Evolutionary conservation across 371 early-diverging fungal species (phyloP).

Genomic region (Rhizopus delemar): DNA sequence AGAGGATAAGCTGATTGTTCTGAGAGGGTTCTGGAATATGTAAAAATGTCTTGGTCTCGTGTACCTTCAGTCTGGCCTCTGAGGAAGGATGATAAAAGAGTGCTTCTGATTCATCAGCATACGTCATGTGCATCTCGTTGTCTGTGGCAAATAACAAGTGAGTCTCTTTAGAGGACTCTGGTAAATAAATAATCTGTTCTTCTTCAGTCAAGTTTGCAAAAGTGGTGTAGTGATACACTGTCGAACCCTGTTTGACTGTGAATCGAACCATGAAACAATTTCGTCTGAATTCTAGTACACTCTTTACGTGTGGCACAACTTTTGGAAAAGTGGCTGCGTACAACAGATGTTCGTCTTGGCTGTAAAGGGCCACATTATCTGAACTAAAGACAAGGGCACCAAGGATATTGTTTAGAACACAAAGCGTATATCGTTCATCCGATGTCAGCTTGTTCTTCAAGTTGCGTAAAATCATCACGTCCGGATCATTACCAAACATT

Average conservation of each 20-base stretch:
- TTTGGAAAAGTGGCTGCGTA: slow-evolving; percentile 51
- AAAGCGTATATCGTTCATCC: slow-evolving; percentile 53
- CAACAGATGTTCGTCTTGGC: slow-evolving; percentile 46
- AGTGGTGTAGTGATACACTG: slow-evolving; percentile 37
- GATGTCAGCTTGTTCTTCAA: slow-evolving; percentile 50
- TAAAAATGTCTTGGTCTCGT: slow-evolving; percentile 50
- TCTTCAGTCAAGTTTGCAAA: slow-evolving; percentile 49
- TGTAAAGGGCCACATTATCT: slow-evolving; percentile 47
- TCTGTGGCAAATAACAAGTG: slow-evolving; percentile 40
- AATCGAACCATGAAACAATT: slow-evolving; percentile 51
- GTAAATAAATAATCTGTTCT: slow-evolving; percentile 46
- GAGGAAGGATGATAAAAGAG: slow-evolving; percentile 49
- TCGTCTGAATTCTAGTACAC: slow-evolving; percentile 42
- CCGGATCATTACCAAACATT: slow-evolving; percentile 68
- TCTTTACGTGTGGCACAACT: slow-evolving; percentile 41
- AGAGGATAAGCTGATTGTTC: slow-evolving; percentile 17
- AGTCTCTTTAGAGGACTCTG: slow-evolving; percentile 25
- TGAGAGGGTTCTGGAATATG: slow-evolving; percentile 27
- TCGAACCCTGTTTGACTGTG: slow-evolving; percentile 19
- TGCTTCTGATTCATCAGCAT: slow-evolving; percentile 21
- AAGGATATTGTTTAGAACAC: slow-evolving; percentile 57
- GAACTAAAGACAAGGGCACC: slow-evolving; percentile 62
- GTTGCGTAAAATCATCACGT: slow-evolving; percentile 60
- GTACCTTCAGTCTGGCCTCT: slow-evolving; percentile 29
- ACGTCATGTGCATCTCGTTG: slow-evolving; percentile 26